Evolutionary conservation across 1,284 basidiomycete species (phyloP), one percentile per base, ranked within the genome.

Genomic region (Ceratobasidium theobromae): DNA sequence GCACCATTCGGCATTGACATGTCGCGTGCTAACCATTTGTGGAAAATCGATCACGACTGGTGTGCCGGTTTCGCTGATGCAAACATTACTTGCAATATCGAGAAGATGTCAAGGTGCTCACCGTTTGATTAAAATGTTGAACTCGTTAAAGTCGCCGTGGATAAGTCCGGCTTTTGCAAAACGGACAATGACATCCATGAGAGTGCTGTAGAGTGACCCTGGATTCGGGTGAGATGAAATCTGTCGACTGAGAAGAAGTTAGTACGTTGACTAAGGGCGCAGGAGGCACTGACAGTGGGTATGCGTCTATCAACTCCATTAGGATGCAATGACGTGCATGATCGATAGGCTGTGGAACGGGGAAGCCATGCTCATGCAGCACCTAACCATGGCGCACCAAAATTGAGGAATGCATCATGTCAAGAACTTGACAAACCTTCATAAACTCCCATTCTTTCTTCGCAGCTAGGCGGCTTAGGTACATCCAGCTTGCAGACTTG

Each of bases 111-210:
- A 27, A 28, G 32, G 14, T 38, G 4, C 58, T 8, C 27, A 51
- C 58, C 58, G 58, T 41, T 33, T 49, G 70, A 99, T 93, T 68
- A 99, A 86, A 72, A 99, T 94, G 77, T 99, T 99, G 81, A 99
- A 99, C 75, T 99, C 97, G 78, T 99, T 99, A 79, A 93, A 99
- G 77, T 99, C 96, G 54, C 97, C 96, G 74, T 99, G 96, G 65
- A 99, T 98, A 23, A 99, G 83, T 0, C 97, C 97, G 1, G 91
- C 87, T 46, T 86, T 86, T 1, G 95, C 96, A 71, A 99, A 89
- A 57, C 94, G 91, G 67, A 98, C 93, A 73, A 99, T 95, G 66
- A 98, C 81, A 75, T 94, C 92, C 95, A 99, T 99, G 43, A 99
- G 81, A 16, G 84, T 80, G 0, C 95, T 94, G 77, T 98, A 99